Conservation (phyloP, 148 eudicot genomes). For the Polygonum aviculare region DNA sequence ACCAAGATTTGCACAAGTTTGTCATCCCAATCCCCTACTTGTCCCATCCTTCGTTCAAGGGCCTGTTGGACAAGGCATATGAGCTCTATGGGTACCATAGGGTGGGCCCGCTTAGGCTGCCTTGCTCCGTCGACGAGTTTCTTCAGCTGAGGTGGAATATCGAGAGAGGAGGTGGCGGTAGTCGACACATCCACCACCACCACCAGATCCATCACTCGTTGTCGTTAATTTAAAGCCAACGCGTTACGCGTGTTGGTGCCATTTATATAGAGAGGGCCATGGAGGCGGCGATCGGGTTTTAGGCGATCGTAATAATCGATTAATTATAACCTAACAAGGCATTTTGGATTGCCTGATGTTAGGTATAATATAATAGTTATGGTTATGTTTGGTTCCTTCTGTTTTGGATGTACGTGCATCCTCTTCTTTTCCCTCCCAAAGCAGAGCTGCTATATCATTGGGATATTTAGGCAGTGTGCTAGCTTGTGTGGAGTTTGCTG, state of each 20-base stretch:
- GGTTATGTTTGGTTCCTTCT: not conserved
- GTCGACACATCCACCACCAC: slow-evolving; percentile 9
- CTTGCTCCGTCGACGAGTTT: slow-evolving; percentile 47
- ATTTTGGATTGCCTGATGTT: not conserved
- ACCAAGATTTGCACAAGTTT: slow-evolving; percentile 18
- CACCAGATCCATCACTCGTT: slow-evolving; percentile 20
- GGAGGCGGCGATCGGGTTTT: not conserved
- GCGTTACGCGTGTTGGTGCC: slow-evolving; percentile 12
- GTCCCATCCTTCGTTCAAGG: slow-evolving; percentile 33
- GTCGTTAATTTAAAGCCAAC: slow-evolving; percentile 15
- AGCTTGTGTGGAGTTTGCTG: not conserved
- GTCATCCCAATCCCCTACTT: slow-evolving; percentile 42
- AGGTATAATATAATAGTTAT: not conserved
- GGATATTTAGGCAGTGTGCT: not conserved
- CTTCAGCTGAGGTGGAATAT: slow-evolving; percentile 38
- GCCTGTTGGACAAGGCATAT: slow-evolving; percentile 34
- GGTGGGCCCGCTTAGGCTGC: slow-evolving; percentile 36
- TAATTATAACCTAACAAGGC: not conserved
- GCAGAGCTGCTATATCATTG: not conserved
- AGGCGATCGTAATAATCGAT: not conserved
- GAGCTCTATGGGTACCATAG: slow-evolving; percentile 44
- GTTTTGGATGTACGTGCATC: not conserved
- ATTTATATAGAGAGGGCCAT: not conserved
- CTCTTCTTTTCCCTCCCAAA: not conserved
- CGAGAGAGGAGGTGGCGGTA: slow-evolving; percentile 19